Evolutionary conservation across 768 basidiomycete genomes (phyloP).

Genomic region (Lactarius sanguifluus): DNA sequence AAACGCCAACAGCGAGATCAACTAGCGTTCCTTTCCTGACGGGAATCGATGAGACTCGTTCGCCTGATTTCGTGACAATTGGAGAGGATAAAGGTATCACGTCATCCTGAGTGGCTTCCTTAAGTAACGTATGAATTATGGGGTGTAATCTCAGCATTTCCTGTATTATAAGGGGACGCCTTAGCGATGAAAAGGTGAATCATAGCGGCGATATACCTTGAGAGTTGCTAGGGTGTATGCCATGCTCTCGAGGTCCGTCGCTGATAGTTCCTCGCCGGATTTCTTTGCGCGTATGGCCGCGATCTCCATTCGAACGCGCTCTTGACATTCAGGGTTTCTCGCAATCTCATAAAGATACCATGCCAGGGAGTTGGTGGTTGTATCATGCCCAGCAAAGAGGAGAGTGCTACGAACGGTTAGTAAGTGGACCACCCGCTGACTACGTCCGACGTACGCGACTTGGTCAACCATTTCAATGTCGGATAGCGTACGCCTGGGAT

Average conservation of each 20-base stretch:
- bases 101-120: conserved; percentile 28
- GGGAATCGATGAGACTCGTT: conserved; percentile 10
- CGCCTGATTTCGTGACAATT: conserved; percentile 5
- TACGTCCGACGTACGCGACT: conserved; percentile 14
- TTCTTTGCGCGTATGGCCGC: conserved; percentile 12
- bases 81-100: conserved; percentile 29
- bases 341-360: conserved; percentile 12
- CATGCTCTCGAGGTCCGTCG: conserved; percentile 12
- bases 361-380: neutral
- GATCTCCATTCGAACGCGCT: conserved; percentile 21
- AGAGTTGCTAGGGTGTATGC: conserved; percentile 5
- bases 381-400: conserved; percentile 7
- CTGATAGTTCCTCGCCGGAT: neutral
- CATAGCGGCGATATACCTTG: neutral
- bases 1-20: conserved; percentile 6
- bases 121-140: conserved; percentile 8
- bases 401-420: neutral
- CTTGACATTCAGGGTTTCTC: conserved; percentile 4
- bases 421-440: neutral
- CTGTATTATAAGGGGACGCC: neutral
- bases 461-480: conserved; percentile 29
- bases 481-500: conserved; percentile 19
- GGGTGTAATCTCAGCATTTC: conserved; percentile 24
- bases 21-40: conserved; percentile 9
- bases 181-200: neutral